phyloP scores from a whole-genome alignment of 306 rosid genomes.

The Herpetospermum pedunculosum region DNA sequence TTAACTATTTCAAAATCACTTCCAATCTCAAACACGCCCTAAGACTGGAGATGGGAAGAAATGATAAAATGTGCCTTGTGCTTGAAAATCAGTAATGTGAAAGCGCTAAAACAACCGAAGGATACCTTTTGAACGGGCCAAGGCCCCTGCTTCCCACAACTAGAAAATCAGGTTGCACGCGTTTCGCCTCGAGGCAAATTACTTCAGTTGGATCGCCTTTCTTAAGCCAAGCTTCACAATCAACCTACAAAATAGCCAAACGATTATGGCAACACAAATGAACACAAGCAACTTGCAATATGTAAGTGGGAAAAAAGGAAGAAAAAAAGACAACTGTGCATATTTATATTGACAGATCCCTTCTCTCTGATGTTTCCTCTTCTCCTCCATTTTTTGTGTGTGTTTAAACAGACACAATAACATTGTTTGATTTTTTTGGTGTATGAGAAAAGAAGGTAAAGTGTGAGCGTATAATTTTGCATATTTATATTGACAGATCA shows the following conservation, averaged over 20 bases:
- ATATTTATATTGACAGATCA: not conserved
- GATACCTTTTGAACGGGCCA: conserved; percentile 90
- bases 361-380: too few relatives aligned
- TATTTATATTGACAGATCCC: too few relatives aligned
- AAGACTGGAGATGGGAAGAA: not conserved
- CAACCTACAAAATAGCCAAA: conserved; percentile 33
- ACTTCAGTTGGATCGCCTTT: conserved; percentile 79
- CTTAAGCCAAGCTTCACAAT: conserved; percentile 76
- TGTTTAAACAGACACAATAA: not conserved
- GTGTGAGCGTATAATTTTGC: too few relatives aligned
- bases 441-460: not conserved
- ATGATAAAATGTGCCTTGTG: not conserved
- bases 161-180: conserved; percentile 61
- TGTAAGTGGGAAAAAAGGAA: not conserved
- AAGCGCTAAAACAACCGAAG: not conserved
- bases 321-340: too few relatives aligned
- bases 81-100: not conserved
- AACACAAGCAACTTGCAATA: not conserved
- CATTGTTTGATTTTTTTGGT: not conserved
- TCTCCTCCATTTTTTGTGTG: too few relatives aligned
- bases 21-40: too few relatives aligned
- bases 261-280: not conserved
- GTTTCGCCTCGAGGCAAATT: conserved; percentile 66
- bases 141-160: conserved; percentile 92
- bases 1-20: too few relatives aligned